Conservation (phyloP, 305 asterid species). For the Fraxinus baroniana region DNA sequence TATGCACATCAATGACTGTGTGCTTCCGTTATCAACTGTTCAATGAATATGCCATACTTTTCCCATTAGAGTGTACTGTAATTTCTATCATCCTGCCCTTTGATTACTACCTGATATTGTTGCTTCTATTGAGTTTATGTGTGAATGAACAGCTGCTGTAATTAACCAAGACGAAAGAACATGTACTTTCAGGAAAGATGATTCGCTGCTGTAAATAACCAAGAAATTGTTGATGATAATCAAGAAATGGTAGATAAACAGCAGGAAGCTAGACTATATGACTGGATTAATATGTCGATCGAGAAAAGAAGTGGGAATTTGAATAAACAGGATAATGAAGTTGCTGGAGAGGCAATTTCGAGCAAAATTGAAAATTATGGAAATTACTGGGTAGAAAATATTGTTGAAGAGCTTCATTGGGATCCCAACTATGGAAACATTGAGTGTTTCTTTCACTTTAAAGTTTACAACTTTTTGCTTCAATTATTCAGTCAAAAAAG, state of each 20-base stretch:
- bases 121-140: too few species aligned
- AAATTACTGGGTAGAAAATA: slow-evolving; percentile 30
- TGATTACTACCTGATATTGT: not conserved
- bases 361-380: slow-evolving; percentile 7
- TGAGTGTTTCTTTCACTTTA: slow-evolving; percentile 6
- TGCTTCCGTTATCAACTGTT: not conserved
- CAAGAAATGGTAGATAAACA: not conserved
- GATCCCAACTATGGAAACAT: slow-evolving; percentile 14
- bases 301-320: slow-evolving; percentile 6
- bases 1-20: not conserved
- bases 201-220: not conserved
- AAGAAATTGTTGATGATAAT: not conserved
- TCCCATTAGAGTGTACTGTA: not conserved
- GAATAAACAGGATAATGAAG: not conserved
- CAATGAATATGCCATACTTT: not conserved
- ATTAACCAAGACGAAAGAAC: slow-evolving; percentile 8
- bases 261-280: slow-evolving; percentile 10
- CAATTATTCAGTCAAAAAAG: not conserved
- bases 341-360: not conserved
- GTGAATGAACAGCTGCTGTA: too few species aligned
- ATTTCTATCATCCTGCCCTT: not conserved
- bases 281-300: slow-evolving; percentile 26
- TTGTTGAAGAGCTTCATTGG: slow-evolving; percentile 21
- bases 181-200: not conserved
- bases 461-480: not conserved